phyloP scores from a whole-genome alignment of 805 yeast species.

The Torulaspora microellipsoides region DNA sequence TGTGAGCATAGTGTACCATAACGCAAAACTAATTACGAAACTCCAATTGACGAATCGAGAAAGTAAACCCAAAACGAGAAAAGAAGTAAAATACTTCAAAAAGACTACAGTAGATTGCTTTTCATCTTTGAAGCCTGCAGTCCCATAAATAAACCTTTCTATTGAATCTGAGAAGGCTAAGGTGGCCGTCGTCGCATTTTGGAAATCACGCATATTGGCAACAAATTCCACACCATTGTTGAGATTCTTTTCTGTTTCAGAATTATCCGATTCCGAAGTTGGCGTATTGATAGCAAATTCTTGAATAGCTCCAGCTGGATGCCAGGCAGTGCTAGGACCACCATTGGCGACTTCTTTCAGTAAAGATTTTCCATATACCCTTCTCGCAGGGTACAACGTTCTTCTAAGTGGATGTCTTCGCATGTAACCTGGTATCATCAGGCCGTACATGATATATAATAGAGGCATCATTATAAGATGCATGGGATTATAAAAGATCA shows the following conservation, averaged over 20 bases:
- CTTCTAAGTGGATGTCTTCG: constrained; percentile 59
- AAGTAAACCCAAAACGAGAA: constrained; percentile 40
- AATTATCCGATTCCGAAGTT: constrained; percentile 6
- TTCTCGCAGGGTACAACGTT: constrained; percentile 40
- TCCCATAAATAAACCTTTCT: constrained; percentile 53
- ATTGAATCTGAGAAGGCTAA: constrained; percentile 46
- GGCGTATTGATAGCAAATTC: constrained; percentile 8
- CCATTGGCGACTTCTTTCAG: constrained; percentile 36
- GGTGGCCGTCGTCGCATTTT: constrained; percentile 54
- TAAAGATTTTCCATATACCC: constrained; percentile 50
- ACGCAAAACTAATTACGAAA: constrained; percentile 46
- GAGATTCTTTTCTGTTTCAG: constrained; percentile 27
- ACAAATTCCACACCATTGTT: constrained; percentile 39
- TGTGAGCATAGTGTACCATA: constrained; percentile 51
- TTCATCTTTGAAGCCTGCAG: constrained; percentile 71
- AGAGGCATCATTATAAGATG: constrained; percentile 61
- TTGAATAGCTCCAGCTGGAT: constrained; percentile 7
- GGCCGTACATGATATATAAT: constrained; percentile 47
- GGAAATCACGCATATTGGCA: constrained; percentile 68
- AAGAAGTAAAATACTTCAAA: constrained; percentile 38
- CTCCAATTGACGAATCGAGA: constrained; percentile 63
- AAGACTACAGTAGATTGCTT: constrained; percentile 58
- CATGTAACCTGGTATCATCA: constrained; percentile 67
- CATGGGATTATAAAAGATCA: constrained; percentile 68
- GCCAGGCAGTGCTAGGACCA: constrained; percentile 17